These are phyloP conservation scores for Schizophyllum commune DNA, from an alignment of 1,284 basidiomycete genomes.

Conservation along the genomic window DNA sequence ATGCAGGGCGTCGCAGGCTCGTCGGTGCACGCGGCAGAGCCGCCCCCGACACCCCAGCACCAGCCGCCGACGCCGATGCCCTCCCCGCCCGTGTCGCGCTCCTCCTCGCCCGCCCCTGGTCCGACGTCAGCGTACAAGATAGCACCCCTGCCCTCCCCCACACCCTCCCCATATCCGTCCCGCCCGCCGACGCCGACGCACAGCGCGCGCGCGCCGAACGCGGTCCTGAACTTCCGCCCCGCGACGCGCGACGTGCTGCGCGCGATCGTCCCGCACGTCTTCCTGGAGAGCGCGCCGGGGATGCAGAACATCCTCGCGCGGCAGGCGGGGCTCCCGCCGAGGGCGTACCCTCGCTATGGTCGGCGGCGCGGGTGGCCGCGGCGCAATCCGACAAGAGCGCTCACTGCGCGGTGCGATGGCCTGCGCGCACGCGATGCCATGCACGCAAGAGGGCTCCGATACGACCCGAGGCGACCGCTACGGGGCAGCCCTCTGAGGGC, in stretches of 20 bases:
- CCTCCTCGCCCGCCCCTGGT: neutral
- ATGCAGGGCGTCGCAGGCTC: neutral
- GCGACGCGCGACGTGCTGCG: constrained; percentile 22
- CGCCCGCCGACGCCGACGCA: neutral
- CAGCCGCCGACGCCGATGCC: neutral
- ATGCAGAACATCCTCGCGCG: neutral
- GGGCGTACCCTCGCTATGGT: neutral
- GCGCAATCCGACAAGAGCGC: neutral
- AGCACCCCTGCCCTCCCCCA: neutral
- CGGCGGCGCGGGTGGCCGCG: neutral
- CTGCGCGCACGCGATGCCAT: neutral
- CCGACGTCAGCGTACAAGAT: neutral
- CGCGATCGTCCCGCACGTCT: constrained; percentile 25
- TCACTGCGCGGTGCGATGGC: neutral
- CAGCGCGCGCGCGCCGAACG: neutral
- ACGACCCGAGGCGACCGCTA: neutral
- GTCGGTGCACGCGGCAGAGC: neutral
- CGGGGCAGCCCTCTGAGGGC: neutral
- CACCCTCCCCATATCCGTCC: neutral
- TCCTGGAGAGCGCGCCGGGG: constrained; percentile 16
- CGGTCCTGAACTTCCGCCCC: constrained; percentile 19
- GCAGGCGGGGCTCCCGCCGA: neutral
- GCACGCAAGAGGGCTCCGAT: neutral
- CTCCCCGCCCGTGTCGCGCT: neutral
- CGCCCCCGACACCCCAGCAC: neutral